Evolutionary conservation across 2,329 filamentous ascomycete species (phyloP).

Genomic region (Aspergillus sp.): DNA sequence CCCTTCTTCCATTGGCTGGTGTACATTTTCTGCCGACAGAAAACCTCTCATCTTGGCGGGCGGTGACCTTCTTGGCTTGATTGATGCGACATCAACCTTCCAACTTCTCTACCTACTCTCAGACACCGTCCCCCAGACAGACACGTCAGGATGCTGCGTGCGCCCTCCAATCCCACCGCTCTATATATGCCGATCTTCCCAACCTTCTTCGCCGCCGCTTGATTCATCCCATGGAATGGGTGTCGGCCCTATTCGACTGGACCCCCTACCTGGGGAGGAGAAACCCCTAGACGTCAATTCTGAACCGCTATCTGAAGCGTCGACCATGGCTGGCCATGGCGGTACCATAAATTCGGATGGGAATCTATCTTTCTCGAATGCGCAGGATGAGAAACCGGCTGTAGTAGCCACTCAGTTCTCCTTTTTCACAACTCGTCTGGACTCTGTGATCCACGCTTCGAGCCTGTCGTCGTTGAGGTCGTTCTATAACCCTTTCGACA

Average conservation of each 20-base stretch:
- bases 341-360: neutral
- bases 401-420: constrained; percentile 71
- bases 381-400: neutral
- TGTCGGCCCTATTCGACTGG: neutral
- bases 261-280: constrained; percentile 1
- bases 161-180: neutral
- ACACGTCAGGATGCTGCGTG: neutral
- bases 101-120: neutral
- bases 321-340: neutral
- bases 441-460: constrained; percentile 81
- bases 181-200: neutral
- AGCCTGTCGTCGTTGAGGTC: constrained; percentile 79
- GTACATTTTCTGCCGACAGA: too few relatives aligned
- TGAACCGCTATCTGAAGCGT: neutral
- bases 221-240: neutral
- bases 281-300: neutral
- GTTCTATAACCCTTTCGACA: constrained; percentile 77
- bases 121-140: neutral
- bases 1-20: too few relatives aligned
- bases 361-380: neutral
- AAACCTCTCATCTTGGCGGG: too few relatives aligned
- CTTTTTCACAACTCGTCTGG: constrained; percentile 88
- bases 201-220: neutral
- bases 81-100: too few relatives aligned
- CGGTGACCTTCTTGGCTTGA: too few relatives aligned